phyloP scores from a whole-genome alignment of 371 early-diverging fungal genomes.

The Syncephalastrum sp. region DNA sequence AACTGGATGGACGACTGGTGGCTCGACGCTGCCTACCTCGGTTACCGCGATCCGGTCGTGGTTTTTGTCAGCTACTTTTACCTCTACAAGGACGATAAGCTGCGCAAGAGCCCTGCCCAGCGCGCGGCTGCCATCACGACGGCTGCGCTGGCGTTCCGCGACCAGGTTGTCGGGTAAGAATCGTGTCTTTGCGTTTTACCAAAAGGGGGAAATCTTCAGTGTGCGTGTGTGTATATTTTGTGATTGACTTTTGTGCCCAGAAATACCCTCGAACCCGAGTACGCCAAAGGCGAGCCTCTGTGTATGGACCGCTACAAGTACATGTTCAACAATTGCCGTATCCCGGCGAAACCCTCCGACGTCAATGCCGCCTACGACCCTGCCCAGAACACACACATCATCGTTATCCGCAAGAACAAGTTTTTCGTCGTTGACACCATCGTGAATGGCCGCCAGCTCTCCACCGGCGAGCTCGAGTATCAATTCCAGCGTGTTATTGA shows the following conservation, averaged over 20 bases:
- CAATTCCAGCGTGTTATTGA: constrained; percentile 77
- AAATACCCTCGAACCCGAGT: constrained; percentile 85
- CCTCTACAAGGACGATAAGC: constrained; percentile 81
- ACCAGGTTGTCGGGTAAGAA: constrained; percentile 66
- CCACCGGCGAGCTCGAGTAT: constrained; percentile 80
- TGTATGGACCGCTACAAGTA: constrained; percentile 92
- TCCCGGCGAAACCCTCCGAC: constrained; percentile 86
- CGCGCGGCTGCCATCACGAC: constrained; percentile 89
- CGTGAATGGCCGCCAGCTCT: constrained; percentile 76
- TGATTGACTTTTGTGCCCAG: constrained; percentile 17
- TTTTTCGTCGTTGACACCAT: constrained; percentile 79
- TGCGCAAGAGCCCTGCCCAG: constrained; percentile 71
- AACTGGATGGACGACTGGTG: constrained; percentile 97
- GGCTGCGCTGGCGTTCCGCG: constrained; percentile 86
- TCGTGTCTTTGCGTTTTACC: background rate
- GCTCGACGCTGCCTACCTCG: constrained; percentile 91
- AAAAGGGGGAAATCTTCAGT: constrained; percentile 3
- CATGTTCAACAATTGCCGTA: constrained; percentile 96
- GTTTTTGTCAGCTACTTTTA: constrained; percentile 86
- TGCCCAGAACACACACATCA: constrained; percentile 74
- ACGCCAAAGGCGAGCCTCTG: constrained; percentile 73
- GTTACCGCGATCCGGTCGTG: constrained; percentile 94
- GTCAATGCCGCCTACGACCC: constrained; percentile 76
- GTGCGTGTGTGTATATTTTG: constrained; percentile 3
- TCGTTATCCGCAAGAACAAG: constrained; percentile 88